Evolutionary conservation across 208 protist species (phyloP), one percentile per base, ranked within the genome.

Genomic region (Leishmania arabica): DNA sequence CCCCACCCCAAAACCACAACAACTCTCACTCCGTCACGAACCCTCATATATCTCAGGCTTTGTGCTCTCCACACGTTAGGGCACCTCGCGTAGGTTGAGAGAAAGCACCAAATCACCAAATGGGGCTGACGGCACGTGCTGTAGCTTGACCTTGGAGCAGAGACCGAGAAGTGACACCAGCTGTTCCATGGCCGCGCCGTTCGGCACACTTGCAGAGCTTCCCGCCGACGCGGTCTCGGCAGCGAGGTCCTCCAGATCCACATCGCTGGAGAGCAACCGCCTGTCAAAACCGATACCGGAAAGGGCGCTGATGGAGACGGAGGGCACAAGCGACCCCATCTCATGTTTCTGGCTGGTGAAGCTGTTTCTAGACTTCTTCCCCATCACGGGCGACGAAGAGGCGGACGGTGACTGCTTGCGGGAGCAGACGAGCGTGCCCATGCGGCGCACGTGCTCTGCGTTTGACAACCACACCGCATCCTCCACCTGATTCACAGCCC

Each of bases 41-140:
- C 34, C 40, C 51, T 5, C 21, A 40, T 31, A 17, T 53, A 8
- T 47, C 1, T 31, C 45, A 13, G 2, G 42, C 24, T 8, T 54
- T 9, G 24, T 37, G 11, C 3, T n/a, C 45, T 73, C 24, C 24
- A 15, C 17, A 31, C 1, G 60, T 62, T 51, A 60, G 7, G 77
- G 34, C 2, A 53, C 47, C 21, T 86, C 82, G 9, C 77, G 76
- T 24, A 86, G 78, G 53, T 86, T 86, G n/a, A 86, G 78, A 19
- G 78, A 74, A 9, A 86, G 71, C 11, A 86, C 82, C 64, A 86
- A 65, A 56, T 86, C 82, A 1, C 82, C 82, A 77, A 86, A 86
- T 47, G 82, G 82, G 51, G 78, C 73, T 8, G 82, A 73, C 1
- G 58, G 51, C 37, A 82, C 78, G 68, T 82, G 77, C 62, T 82